Conservation (phyloP, 2,329 filamentous ascomycete genomes). For the Aspergillus brunneoviolaceus region DNA sequence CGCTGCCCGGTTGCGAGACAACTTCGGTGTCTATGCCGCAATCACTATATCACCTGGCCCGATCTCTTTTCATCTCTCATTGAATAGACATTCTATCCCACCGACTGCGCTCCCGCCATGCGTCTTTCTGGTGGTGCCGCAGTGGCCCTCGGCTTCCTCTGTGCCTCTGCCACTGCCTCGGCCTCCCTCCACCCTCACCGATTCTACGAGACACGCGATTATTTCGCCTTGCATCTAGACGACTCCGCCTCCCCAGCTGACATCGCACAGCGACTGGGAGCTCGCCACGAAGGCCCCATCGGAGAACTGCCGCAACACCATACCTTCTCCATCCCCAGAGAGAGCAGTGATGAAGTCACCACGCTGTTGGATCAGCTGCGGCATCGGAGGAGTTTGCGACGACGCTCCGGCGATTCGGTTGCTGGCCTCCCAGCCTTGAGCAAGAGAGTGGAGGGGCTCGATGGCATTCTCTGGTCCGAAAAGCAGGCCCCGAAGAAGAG, state of each 20-base stretch:
- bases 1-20: neutral
- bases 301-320: constrained; percentile 78
- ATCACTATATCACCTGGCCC: constrained; percentile 14
- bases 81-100: constrained; percentile 9
- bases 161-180: constrained; percentile 46
- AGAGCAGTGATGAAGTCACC: constrained; percentile 56
- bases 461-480: constrained; percentile 72
- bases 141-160: constrained; percentile 37
- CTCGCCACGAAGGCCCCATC: constrained; percentile 77
- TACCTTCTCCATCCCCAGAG: constrained; percentile 71
- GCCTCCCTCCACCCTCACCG: constrained; percentile 56
- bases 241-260: constrained; percentile 62
- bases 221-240: constrained; percentile 86
- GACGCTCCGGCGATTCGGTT: constrained; percentile 29
- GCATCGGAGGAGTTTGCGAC: constrained; percentile 63
- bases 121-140: constrained; percentile 23
- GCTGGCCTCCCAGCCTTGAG: constrained; percentile 10
- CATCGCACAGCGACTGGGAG: constrained; percentile 70
- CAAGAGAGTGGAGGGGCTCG: constrained; percentile 56
- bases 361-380: constrained; percentile 53
- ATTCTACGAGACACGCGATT: constrained; percentile 79
- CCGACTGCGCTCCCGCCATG: constrained; percentile 19
- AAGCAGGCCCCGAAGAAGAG: constrained; percentile 69
- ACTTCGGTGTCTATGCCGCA: constrained; percentile 18
- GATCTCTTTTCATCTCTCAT: constrained; percentile 10